phyloP scores from a whole-genome alignment of 73 alveolate genomes.

The Paramecium caudatum region DNA sequence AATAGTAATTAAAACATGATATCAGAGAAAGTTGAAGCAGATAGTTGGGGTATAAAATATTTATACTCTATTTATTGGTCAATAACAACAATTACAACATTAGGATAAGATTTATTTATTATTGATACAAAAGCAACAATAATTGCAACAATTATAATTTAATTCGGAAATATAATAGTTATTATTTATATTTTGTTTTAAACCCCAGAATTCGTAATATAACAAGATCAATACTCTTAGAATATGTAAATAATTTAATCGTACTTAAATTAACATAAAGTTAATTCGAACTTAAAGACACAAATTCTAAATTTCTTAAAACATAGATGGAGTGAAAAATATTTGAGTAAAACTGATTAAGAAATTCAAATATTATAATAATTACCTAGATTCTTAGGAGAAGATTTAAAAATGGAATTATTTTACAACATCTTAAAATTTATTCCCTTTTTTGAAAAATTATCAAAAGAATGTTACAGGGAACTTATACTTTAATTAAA shows the following conservation, averaged over 20 bases:
- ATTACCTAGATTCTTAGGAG: constrained; percentile 23
- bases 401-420: neutral
- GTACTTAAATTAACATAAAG: constrained; percentile 15
- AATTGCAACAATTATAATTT: neutral
- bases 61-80: constrained; percentile 5
- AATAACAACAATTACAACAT: constrained; percentile 7
- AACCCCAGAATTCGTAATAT: neutral
- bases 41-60: constrained; percentile 8
- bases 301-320: neutral
- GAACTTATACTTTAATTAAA: neutral
- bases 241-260: neutral
- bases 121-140: neutral
- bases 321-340: constrained; percentile 33
- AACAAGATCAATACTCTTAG: neutral
- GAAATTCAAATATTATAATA: neutral
- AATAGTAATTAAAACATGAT: too few relatives aligned
- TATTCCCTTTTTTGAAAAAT: neutral
- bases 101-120: constrained; percentile 1
- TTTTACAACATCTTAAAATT: neutral
- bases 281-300: neutral
- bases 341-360: neutral
- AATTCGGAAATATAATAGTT: neutral
- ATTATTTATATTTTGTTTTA: neutral
- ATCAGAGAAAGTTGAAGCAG: too few relatives aligned
- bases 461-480: neutral